Evolutionary conservation across 352 stramenopile genomes (phyloP), one percentile per base, ranked within the genome.

Genomic region (Pythium apleroticum): DNA sequence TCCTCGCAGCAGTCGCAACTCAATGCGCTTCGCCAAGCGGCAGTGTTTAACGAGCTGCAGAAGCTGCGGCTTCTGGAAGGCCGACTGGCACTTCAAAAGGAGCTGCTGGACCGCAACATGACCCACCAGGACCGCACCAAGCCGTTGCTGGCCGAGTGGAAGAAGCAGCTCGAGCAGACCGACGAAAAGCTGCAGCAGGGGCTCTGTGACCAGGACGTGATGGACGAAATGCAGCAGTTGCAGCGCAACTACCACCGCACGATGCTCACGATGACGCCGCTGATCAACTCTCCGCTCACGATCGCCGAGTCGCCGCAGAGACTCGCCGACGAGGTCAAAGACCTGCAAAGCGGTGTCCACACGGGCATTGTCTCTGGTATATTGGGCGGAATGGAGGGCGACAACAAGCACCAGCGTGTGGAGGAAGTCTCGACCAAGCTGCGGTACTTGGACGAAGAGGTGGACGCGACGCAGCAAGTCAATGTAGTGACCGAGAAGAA

Each of bases 401-500:
- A 60, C 17, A 41, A 25, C 6, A 46, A 33, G 6, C 60, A 48
- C 31, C 45, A 50, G 17, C 45, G 59, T 65, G 74, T 66, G 46
- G 77, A 89, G 10, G 75, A 88, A 28, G 88, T 87, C 14, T 48
- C 69, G 45, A 77, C 69, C 37, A 90, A 90, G 52, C 59, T 92
- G 54, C 62, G 72, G 30, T 88, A 85, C 57, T 57, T 92, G 53
- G 73, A 85, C 66, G 81, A 90, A 71, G 83, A 91, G 41, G 74
- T 90, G 17, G 69, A 77, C 15, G 83, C 79, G 11, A 89, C 81
- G n/a, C 57, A 88, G 10, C 79, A 86, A 37, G 79, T 90, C 27
- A 89, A 89, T 35, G 71, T 81, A 27, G 74, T 73, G 24, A 92
- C 83, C 0, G 81, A 89, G 63, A 89, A 90, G 71, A 87, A 88